Conservation (phyloP, 345 rosid genomes). For the Aethionema arabicum region DNA sequence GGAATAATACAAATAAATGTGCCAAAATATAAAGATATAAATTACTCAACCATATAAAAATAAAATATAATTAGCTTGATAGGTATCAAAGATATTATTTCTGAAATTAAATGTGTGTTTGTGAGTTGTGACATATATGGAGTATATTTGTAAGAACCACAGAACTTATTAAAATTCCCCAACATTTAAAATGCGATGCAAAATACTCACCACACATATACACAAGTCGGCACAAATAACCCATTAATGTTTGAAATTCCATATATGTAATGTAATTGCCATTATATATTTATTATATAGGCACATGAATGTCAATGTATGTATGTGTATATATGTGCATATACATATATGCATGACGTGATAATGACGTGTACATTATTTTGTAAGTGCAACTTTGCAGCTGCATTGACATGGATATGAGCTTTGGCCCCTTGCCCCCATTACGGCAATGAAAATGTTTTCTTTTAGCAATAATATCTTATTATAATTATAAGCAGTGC, state of each 20-base stretch:
- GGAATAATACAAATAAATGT: too few species aligned
- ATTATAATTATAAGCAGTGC: too few species aligned
- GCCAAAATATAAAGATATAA: too few species aligned
- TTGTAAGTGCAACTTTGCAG: slow-evolving; percentile 25
- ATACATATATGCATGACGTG: slow-evolving; percentile 33
- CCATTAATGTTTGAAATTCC: slow-evolving; percentile 24
- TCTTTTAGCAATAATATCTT: too few species aligned
- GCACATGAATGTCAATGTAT: neutral
- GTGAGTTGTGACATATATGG: too few species aligned
- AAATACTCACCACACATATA: slow-evolving; percentile 31
- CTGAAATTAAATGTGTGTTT: too few species aligned
- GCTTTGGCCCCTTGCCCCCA: too few species aligned
- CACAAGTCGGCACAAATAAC: slow-evolving; percentile 18
- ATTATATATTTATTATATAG: too few species aligned
- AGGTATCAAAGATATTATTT: too few species aligned
- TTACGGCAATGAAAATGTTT: too few species aligned
- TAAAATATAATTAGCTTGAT: too few species aligned
- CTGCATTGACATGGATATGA: slow-evolving; percentile 25
- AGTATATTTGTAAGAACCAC: neutral
- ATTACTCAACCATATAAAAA: too few species aligned
- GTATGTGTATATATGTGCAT: slow-evolving; percentile 9
- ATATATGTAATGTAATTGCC: neutral
- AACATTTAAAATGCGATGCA: slow-evolving; percentile 21
- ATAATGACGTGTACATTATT: slow-evolving; percentile 31
- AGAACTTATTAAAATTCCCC: neutral